Base-by-base conservation (phyloP, 2,329 filamentous ascomycete species). In the Sporothrix curviconia region DNA sequence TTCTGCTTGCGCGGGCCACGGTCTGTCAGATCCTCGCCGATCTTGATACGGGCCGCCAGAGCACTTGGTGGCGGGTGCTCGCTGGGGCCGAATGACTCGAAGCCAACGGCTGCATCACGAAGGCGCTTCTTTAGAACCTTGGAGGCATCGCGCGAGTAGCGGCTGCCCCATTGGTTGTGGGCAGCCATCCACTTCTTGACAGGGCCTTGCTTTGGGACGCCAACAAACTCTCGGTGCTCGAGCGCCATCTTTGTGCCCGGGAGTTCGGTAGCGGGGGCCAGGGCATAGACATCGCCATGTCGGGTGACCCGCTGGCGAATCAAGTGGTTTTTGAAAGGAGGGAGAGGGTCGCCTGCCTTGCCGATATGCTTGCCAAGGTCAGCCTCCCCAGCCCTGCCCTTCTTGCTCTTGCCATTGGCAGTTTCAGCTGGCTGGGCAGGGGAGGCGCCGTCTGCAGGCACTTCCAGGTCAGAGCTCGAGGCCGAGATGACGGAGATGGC, bases 41-140 rank as follows among this genome's bases (percentile, higher is more conserved):
- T 73, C 61, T 77, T 78, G 59, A 85, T 79, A 58, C 90, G 77
- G 0, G 89, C 88, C 1, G 88, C 91, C 9, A 96, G 73, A 0
- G 94, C 90, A 43, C 87, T 90, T 0, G 91, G 88, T 1, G 94
- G 92, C 1, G 94, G 92, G 0, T 74, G 75, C 68, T 97, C 92
- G 0, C 84, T 88, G 2, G 78, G 74, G 1, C 81, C 81, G 62
- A 90, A 89, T 0, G 82, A 78, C 52, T 87, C 81, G 62, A 89
- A 92, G 0, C 90, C 89, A 46, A 78, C 77, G 0, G 79, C 76
- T 70, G 92, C 82, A 61, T 95, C 90, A 63, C 84, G 84, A 22
- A 90, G 76, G 8, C 90, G 81, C 65, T 83, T 79, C 66, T 86
- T 87, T 65, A 92, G 88, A 0, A 95, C 79, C 56, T 82, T 85